Evolutionary conservation across 192 early-diverging fungal genomes (phyloP).

Genomic region (Haplosporangium gracile): DNA sequence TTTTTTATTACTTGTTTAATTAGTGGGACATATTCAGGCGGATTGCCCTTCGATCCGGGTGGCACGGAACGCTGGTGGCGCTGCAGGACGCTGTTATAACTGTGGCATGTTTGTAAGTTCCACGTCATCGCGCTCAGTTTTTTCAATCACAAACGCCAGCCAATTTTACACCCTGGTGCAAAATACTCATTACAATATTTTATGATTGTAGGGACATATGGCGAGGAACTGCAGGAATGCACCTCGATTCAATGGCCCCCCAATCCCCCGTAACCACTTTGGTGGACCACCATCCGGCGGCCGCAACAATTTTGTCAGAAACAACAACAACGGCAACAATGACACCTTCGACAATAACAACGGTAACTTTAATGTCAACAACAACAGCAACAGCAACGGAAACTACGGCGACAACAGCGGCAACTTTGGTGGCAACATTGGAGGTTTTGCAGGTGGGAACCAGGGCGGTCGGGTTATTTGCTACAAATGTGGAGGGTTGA

Average conservation of each 20-base stretch:
- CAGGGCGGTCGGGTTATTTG: conserved; percentile 52
- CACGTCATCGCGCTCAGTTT: background rate
- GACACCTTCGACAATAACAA: background rate
- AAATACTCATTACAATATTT: too few species aligned
- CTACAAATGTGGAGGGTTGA: conserved; percentile 66
- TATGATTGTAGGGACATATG: conserved; percentile 61
- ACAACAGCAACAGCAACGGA: background rate
- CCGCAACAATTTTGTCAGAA: conserved; percentile 5
- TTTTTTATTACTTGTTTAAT: background rate
- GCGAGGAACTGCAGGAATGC: conserved; percentile 61
- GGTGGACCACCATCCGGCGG: background rate
- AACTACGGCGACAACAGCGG: background rate
- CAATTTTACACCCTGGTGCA: too few species aligned
- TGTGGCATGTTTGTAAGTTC: conserved; percentile 66
- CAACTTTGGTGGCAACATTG: background rate
- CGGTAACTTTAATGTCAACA: background rate
- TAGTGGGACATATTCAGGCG: conserved; percentile 69
- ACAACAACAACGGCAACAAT: background rate
- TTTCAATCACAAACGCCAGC: too few species aligned
- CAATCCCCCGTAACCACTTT: conserved; percentile 11
- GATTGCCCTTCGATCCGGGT: conserved; percentile 63
- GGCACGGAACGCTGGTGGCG: conserved; percentile 34
- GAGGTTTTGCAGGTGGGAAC: background rate
- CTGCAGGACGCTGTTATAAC: conserved; percentile 57
- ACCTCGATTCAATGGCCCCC: conserved; percentile 35